phyloP scores from a whole-genome alignment of 768 basidiomycete species.

The Lyophyllum shimeji region DNA sequence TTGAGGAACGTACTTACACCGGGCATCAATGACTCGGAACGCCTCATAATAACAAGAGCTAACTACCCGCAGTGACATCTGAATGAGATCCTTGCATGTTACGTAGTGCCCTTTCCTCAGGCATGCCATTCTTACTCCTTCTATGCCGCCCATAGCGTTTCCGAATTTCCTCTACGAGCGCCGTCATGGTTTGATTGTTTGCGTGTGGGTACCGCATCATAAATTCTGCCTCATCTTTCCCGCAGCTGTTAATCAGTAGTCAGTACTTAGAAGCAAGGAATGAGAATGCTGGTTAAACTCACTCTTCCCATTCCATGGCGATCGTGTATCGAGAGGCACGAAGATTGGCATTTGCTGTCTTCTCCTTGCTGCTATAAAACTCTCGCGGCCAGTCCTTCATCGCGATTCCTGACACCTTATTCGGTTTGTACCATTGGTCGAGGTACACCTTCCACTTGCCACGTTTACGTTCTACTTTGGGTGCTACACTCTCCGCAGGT shows the following conservation, averaged over 20 bases:
- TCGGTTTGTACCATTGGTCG: background rate
- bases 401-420: background rate
- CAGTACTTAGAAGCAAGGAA: background rate
- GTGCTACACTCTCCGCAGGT: background rate
- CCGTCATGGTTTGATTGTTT: background rate
- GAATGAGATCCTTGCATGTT: too few relatives aligned
- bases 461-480: background rate
- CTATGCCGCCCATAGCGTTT: background rate
- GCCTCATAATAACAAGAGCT: too few relatives aligned
- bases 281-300: background rate
- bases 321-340: background rate
- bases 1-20: too few relatives aligned
- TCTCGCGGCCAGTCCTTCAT: background rate
- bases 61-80: too few relatives aligned
- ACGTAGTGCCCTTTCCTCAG: too few relatives aligned
- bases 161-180: background rate
- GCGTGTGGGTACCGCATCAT: background rate
- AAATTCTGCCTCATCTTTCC: background rate
- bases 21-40: too few relatives aligned
- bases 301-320: background rate
- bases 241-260: background rate
- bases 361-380: background rate
- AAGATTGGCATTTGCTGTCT: background rate
- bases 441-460: background rate
- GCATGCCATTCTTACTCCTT: background rate